A percentile compares a stretch with the other conserved stretches of the same genome.
Evolutionary conservation across 495 filamentous ascomycete species (phyloP).

Genomic region (Chlorociboria aeruginascens): DNA sequence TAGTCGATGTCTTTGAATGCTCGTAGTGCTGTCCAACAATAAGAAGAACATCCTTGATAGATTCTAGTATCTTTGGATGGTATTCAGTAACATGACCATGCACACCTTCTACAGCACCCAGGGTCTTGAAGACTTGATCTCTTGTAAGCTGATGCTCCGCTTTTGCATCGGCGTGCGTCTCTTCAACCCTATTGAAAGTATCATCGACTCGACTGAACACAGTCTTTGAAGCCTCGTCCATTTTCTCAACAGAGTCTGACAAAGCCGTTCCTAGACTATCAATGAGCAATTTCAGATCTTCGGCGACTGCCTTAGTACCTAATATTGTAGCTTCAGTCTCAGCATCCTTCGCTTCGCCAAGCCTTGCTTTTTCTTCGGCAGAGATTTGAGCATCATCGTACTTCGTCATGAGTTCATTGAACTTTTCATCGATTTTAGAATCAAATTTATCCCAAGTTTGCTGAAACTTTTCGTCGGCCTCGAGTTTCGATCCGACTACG

Average conservation of each 20-base stretch:
- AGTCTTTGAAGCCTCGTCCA: constrained; percentile 71
- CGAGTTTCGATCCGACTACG: constrained; percentile 55
- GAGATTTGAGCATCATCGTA: constrained; percentile 69
- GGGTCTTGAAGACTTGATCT: constrained; percentile 58
- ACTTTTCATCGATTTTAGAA: constrained; percentile 66
- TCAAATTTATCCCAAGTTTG: constrained; percentile 57
- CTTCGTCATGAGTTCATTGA: constrained; percentile 63
- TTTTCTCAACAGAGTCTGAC: constrained; percentile 72
- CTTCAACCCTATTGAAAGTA: constrained; percentile 63
- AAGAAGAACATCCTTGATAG: constrained; percentile 69
- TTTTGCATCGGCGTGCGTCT: constrained; percentile 58
- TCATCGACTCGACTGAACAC: constrained; percentile 71
- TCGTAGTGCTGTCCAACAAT: constrained; percentile 76
- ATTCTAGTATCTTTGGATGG: constrained; percentile 73
- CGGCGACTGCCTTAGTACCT: constrained; percentile 62
- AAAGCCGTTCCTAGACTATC: constrained; percentile 75
- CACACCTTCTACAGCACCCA: constrained; percentile 60
- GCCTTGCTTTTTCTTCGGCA: constrained; percentile 56
- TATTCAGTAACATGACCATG: constrained; percentile 66
- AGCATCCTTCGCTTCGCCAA: constrained; percentile 50
- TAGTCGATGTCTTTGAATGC: constrained; percentile 39
- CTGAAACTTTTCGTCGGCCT: constrained; percentile 67
- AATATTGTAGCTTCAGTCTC: constrained; percentile 57
- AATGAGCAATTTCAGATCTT: constrained; percentile 73
- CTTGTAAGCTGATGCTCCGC: constrained; percentile 66